These are phyloP conservation scores for Cryphonectria parasitica DNA, from an alignment of 2,329 filamentous ascomycete genomes.

Conservation along the genomic window DNA sequence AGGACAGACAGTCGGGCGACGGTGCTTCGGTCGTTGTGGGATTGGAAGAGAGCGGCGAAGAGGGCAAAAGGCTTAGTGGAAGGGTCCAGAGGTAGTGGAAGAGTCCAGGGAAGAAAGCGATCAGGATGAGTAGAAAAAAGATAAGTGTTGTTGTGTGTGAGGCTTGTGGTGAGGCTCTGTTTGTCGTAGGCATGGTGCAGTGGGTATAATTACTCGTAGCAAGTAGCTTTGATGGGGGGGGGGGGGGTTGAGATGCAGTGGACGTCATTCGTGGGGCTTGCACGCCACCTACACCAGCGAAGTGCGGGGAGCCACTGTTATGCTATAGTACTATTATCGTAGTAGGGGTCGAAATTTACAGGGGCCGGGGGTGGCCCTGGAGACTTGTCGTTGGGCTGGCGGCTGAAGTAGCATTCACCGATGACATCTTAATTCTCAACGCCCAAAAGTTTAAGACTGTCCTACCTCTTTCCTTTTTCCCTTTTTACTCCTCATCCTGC, in stretches of 20 bases:
- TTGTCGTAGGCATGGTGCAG: background rate
- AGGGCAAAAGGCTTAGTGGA: constrained; percentile 47
- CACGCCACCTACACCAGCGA: too few relatives aligned
- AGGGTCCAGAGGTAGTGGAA: constrained; percentile 58
- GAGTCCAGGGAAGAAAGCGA: constrained; percentile 55
- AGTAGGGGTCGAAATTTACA: background rate
- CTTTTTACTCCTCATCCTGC: background rate
- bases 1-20: constrained; percentile 30
- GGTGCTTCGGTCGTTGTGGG: constrained; percentile 28
- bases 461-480: background rate
- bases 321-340: background rate
- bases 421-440: background rate
- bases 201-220: background rate
- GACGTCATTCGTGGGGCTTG: constrained; percentile 29
- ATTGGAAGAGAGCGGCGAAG: constrained; percentile 29
- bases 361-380: background rate
- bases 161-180: constrained; percentile 27
- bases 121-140: constrained; percentile 52
- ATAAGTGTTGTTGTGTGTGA: constrained; percentile 45
- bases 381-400: background rate
- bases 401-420: background rate
- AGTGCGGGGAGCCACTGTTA: background rate
- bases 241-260: background rate
- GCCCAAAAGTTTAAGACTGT: background rate
- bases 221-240: background rate